A percentile compares a stretch with the other conserved stretches of the same genome.
Evolutionary conservation across 495 filamentous ascomycete genomes (phyloP).

Genomic region (Hypoxylon intermedium): DNA sequence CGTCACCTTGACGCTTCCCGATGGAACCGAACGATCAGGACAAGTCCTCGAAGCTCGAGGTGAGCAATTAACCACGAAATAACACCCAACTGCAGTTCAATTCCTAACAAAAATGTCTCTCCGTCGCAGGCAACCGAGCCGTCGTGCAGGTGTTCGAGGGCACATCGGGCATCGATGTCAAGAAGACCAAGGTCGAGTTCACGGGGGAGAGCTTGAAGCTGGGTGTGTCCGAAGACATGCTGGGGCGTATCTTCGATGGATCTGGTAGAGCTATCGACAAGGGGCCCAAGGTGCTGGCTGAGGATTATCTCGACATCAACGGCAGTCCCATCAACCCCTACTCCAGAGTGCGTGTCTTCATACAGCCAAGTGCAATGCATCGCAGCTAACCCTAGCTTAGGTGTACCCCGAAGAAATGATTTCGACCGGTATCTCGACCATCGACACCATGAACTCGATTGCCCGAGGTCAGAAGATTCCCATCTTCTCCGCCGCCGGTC

Average conservation of each 20-base stretch:
- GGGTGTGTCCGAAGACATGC: constrained; percentile 98
- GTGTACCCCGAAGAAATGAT: constrained; percentile 99
- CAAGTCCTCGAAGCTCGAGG: constrained; percentile 98
- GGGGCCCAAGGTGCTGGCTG: constrained; percentile 95
- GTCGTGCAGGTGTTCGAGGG: constrained; percentile 99
- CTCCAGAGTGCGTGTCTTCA: constrained; percentile 71
- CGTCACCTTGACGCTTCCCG: constrained; percentile 91
- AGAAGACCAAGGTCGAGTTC: constrained; percentile 98
- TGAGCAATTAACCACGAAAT: constrained; percentile 51
- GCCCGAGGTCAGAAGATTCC: constrained; percentile 99
- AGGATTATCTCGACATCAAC: constrained; percentile 99
- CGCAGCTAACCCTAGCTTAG: constrained; percentile 52
- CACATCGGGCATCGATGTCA: constrained; percentile 95
- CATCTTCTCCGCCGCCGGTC: constrained; percentile 98
- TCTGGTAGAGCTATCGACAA: constrained; percentile 98
- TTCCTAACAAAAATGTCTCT: constrained; percentile 33
- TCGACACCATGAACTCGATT: constrained; percentile 99
- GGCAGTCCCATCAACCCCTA: constrained; percentile 99
- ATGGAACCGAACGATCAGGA: constrained; percentile 91
- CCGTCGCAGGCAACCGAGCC: constrained; percentile 76
- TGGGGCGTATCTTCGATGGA: constrained; percentile 98
- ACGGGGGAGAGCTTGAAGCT: constrained; percentile 96
- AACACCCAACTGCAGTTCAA: not conserved
- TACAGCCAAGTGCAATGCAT: not conserved
- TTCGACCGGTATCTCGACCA: constrained; percentile 98